A percentile compares a stretch with the other conserved stretches of the same genome.
These are phyloP conservation scores for Magnusiomyces magnusii DNA, from an alignment of 1,139 yeast genomes.

Conservation along the genomic window DNA sequence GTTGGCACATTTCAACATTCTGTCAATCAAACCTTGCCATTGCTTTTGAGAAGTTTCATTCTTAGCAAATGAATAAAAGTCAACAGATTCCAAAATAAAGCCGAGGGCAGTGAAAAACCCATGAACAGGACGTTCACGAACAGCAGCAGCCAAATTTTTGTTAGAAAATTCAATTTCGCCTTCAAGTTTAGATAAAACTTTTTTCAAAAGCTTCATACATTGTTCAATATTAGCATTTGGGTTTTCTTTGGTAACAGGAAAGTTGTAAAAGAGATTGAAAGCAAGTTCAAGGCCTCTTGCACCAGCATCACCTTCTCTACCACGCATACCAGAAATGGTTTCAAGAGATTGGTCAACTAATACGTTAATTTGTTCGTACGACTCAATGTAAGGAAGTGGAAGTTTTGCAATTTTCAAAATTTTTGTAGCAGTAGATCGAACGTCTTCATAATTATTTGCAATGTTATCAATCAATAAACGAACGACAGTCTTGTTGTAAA, in stretches of 20 bases:
- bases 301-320: slow-evolving; percentile 76
- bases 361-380: slow-evolving; percentile 24
- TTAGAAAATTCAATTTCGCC: slow-evolving; percentile 29
- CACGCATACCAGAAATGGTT: slow-evolving; percentile 50
- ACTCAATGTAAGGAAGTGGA: slow-evolving; percentile 26
- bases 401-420: slow-evolving; percentile 46
- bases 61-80: slow-evolving; percentile 16
- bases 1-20: slow-evolving; percentile 28
- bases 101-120: slow-evolving; percentile 56
- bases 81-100: slow-evolving; percentile 37
- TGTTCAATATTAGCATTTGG: slow-evolving; percentile 18
- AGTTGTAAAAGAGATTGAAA: slow-evolving; percentile 25
- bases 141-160: slow-evolving; percentile 38
- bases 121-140: slow-evolving; percentile 47
- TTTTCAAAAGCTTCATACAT: slow-evolving; percentile 29
- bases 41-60: slow-evolving; percentile 8
- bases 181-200: slow-evolving; percentile 32
- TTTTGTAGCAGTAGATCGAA: slow-evolving; percentile 47
- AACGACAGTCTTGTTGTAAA: slow-evolving; percentile 38
- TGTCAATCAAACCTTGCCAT: slow-evolving; percentile 20
- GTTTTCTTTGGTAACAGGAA: slow-evolving; percentile 19
- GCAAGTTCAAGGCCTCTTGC: slow-evolving; percentile 55
- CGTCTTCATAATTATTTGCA: slow-evolving; percentile 67
- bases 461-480: slow-evolving; percentile 52
- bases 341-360: slow-evolving; percentile 37